Evolutionary conservation across 129 eudicot species (phyloP), one percentile per base, ranked within the genome.

Genomic region (Calendula officinalis): DNA sequence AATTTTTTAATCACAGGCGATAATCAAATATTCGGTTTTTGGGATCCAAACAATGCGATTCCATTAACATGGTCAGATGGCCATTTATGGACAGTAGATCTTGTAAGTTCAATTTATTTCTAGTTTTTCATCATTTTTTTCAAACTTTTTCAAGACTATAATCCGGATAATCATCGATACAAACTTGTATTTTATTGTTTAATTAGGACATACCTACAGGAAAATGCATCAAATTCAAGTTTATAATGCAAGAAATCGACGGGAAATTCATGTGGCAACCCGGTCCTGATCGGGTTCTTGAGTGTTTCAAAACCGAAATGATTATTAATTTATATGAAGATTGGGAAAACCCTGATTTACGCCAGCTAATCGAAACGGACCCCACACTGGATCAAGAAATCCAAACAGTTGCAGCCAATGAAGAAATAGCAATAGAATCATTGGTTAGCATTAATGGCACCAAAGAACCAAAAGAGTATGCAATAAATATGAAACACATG

Each of bases 51-150:
- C 16, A 51, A 76, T 7, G 88, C 86, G 0, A 56, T 91, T 56
- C 85, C 97, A 7, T 68, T 91, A 67, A 78, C 55, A 42, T 91
- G 97, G 97, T 84, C 97, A 6, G 95, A 84, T 4, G 97, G 94
- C 32, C 95, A 91, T 77, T 42, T 84, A 35, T 91, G 97, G 97
- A 58, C 75, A 2, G 78, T 74, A 8, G 82, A 82, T 62, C 55
- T 91, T 82, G 97, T 91, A 77, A 79, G 88, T 57, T 58, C 27
- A 14, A 44, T 22, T 6, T 3, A 32, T 6, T 49, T 66, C 17
- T 13, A 35, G 17, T 56, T 33, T 36, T 5, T 12, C 12, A 35
- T n/a, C n/a, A n/a, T n/a, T n/a, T n/a, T n/a, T n/a, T 36, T 33
- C 22, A 7, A 54, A 30, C 45, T 39, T 11, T 22, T 7, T 65